Conservation (phyloP, 140 eudicot genomes). For the Senecio squalidus region DNA sequence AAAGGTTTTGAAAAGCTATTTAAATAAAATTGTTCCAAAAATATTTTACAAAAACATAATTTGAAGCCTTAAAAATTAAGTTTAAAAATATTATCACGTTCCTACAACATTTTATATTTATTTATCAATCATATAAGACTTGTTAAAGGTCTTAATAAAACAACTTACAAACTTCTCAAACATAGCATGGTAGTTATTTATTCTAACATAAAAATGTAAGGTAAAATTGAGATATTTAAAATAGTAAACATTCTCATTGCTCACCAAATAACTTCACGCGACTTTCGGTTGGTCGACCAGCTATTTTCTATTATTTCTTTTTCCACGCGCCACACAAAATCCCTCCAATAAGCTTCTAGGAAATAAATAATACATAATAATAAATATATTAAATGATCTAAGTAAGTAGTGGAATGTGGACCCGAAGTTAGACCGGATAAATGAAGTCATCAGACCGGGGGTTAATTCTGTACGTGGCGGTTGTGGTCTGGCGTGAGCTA, state of each 20-base stretch:
- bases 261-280: conserved; percentile 27
- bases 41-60: no score
- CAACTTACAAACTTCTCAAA: no score
- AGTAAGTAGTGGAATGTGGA: conserved; percentile 35
- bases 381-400: not conserved
- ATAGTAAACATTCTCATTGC: conserved; percentile 14
- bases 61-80: no score
- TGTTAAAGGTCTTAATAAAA: no score
- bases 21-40: no score
- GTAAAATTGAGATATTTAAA: not conserved
- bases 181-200: not conserved
- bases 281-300: conserved; percentile 34
- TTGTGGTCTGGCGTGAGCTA: conserved; percentile 40
- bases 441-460: conserved; percentile 27
- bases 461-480: conserved; percentile 30
- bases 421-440: conserved; percentile 17
- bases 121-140: no score
- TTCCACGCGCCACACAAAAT: conserved; percentile 23
- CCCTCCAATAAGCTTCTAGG: conserved; percentile 22
- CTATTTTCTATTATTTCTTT: conserved; percentile 1
- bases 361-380: no score
- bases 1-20: no score
- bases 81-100: no score
- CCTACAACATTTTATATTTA: no score
- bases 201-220: not conserved